phyloP scores from a whole-genome alignment of 345 rosid genomes.

The Pelargonium nanum region DNA sequence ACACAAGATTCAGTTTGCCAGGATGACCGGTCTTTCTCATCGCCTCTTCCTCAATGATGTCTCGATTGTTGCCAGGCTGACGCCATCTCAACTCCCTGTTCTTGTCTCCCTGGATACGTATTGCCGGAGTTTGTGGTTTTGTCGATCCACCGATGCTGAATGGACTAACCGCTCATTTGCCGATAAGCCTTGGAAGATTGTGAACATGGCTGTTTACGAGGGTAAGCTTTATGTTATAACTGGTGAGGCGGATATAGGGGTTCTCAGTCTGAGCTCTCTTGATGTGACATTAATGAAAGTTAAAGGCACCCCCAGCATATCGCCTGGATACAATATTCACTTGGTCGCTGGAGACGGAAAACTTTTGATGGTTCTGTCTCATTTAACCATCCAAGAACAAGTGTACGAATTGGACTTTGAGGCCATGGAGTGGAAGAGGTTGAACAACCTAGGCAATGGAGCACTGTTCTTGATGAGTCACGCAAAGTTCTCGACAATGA shows the following conservation, averaged over 20 bases:
- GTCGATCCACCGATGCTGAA: neutral
- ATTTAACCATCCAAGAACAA: neutral
- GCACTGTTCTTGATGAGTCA: neutral
- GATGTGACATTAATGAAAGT: neutral
- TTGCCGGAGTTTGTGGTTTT: neutral
- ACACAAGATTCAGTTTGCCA: neutral
- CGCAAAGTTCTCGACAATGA: too few relatives aligned
- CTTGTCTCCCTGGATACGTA: neutral
- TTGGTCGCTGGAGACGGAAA: neutral
- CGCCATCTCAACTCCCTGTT: neutral
- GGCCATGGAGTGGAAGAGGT: constrained; percentile 2
- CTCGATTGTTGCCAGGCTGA: neutral
- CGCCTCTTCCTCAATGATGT: neutral
- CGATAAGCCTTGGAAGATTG: neutral
- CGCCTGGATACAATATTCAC: neutral
- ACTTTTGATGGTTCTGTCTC: neutral
- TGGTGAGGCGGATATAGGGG: neutral
- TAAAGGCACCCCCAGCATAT: neutral
- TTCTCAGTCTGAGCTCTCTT: neutral
- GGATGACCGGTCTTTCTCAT: neutral
- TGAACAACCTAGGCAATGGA: neutral
- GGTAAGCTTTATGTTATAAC: neutral
- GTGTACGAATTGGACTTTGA: constrained; percentile 1
- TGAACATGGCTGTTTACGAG: neutral
- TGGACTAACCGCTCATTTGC: neutral